Conservation (phyloP, 306 rosid genomes). For the Urtica urens region DNA sequence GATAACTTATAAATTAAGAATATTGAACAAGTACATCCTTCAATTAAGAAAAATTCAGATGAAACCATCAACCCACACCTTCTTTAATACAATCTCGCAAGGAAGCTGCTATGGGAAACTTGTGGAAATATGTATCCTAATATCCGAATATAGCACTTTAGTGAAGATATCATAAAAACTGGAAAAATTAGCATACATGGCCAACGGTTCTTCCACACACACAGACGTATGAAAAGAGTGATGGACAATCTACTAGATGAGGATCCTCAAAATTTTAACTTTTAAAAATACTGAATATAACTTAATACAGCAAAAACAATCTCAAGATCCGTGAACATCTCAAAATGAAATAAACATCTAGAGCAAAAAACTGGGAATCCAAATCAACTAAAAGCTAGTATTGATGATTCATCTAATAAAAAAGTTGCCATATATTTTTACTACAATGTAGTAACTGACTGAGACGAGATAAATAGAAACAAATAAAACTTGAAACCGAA, state of each 20-base stretch:
- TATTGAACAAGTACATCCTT: background rate
- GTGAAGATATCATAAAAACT: background rate
- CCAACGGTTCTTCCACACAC: no score
- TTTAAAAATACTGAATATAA: background rate
- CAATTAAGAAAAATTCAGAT: background rate
- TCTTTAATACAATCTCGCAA: constrained; percentile 80
- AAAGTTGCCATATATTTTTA: no score
- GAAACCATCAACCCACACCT: constrained; percentile 50
- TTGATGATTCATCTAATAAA: no score
- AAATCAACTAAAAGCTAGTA: no score
- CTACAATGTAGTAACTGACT: no score
- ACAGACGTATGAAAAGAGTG: no score
- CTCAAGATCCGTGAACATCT: constrained; percentile 62
- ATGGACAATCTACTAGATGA: no score
- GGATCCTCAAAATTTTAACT: background rate
- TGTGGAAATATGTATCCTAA: constrained; percentile 91
- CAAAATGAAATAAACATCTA: constrained; percentile 38
- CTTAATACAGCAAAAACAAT: constrained; percentile 10
- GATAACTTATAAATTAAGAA: constrained; percentile 16
- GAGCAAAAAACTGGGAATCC: constrained; percentile 3
- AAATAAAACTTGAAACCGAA: no score
- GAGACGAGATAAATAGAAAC: no score
- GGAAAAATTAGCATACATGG: no score
- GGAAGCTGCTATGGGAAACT: constrained; percentile 99
- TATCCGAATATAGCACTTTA: constrained; percentile 19